phyloP scores from a whole-genome alignment of 2,329 filamentous ascomycete genomes.

The Cladosporium sp. region DNA sequence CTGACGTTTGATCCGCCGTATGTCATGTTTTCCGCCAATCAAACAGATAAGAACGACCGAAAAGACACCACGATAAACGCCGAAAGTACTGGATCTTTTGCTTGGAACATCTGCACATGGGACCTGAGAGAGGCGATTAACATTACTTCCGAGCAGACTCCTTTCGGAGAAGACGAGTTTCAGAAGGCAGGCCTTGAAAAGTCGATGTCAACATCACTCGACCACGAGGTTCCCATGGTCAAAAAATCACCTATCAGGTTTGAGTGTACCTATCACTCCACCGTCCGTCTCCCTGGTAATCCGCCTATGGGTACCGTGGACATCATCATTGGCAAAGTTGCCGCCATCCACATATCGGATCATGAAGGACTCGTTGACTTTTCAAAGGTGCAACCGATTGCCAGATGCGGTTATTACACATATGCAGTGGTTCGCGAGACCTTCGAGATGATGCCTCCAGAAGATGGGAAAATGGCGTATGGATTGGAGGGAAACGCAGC shows the following conservation, averaged over 20 bases:
- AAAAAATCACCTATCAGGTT: conserved; percentile 52
- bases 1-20: conserved; percentile 60
- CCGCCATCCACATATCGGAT: conserved; percentile 56
- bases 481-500: no score
- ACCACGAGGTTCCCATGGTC: conserved; percentile 53
- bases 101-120: conserved; percentile 58
- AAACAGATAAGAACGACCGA: conserved; percentile 25
- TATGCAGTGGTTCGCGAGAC: conserved; percentile 50
- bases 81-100: conserved; percentile 53
- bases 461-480: no score
- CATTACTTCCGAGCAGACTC: conserved; percentile 48
- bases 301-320: conserved; percentile 56
- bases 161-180: conserved; percentile 53
- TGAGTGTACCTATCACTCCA: conserved; percentile 55
- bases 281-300: conserved; percentile 52
- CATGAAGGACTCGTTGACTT: conserved; percentile 55
- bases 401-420: conserved; percentile 56
- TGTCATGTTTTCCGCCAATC: conserved; percentile 58
- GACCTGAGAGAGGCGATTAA: conserved; percentile 54
- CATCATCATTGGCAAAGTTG: conserved; percentile 54
- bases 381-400: conserved; percentile 54
- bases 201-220: no score
- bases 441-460: conserved; percentile 59
- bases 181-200: conserved; percentile 47
- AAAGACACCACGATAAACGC: conserved; percentile 58